Evolutionary conservation across 1,284 basidiomycete species (phyloP).

Genomic region (Lentinula novae-zelandiae): DNA sequence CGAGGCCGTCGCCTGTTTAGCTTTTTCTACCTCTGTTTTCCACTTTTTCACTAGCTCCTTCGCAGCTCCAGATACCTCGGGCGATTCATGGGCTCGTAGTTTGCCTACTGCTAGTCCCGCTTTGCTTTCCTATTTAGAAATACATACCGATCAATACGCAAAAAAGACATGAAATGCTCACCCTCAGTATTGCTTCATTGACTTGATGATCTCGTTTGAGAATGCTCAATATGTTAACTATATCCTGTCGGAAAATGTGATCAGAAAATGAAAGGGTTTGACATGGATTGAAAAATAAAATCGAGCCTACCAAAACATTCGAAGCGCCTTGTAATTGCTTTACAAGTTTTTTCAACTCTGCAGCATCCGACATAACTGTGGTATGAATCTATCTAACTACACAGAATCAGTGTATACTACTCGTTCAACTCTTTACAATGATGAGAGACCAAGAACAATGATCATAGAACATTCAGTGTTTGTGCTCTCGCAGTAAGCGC

Average conservation of each 20-base stretch:
- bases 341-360: constrained; percentile 76
- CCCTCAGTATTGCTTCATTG: constrained; percentile 85
- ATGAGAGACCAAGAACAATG: background rate
- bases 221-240: constrained; percentile 62
- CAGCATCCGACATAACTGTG: constrained; percentile 38
- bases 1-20: constrained; percentile 36
- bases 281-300: constrained; percentile 36
- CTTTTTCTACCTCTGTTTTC: constrained; percentile 83
- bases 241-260: constrained; percentile 52
- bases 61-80: constrained; percentile 77
- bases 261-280: constrained; percentile 34
- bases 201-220: constrained; percentile 80
- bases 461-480: background rate
- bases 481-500: background rate
- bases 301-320: constrained; percentile 52
- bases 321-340: constrained; percentile 70
- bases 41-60: constrained; percentile 93
- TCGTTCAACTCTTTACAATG: background rate
- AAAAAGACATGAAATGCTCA: constrained; percentile 46
- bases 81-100: constrained; percentile 71
- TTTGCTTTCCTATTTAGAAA: constrained; percentile 71
- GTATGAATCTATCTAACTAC: background rate
- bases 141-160: constrained; percentile 11
- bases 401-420: background rate
- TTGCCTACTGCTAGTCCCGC: constrained; percentile 93